A percentile compares a stretch with the other conserved stretches of the same genome.
phyloP scores from a whole-genome alignment of 495 filamentous ascomycete species.

The Astrocystis sublimbata region DNA sequence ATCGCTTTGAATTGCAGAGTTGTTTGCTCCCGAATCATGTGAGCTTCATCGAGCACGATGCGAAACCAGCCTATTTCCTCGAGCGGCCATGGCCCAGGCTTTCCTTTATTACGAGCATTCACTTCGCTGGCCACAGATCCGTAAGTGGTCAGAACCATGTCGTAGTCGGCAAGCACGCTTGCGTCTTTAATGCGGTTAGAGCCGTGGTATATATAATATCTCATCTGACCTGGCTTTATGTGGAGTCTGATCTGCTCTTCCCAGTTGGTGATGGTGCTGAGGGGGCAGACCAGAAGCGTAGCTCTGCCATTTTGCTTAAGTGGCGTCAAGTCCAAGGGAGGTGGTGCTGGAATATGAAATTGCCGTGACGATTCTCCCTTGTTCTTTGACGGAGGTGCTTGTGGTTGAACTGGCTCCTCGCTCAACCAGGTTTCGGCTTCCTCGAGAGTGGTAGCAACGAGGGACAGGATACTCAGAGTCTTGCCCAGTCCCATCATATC shows the following conservation, averaged over 20 bases:
- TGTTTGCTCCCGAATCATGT: constrained; percentile 83
- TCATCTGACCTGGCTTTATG: constrained; percentile 59
- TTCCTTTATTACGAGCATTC: constrained; percentile 57
- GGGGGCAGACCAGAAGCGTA: constrained; percentile 85
- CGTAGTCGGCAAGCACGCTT: constrained; percentile 66
- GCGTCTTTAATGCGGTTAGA: constrained; percentile 66
- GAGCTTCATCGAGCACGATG: constrained; percentile 93
- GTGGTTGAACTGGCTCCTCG: constrained; percentile 41
- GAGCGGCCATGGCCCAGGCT: constrained; percentile 63
- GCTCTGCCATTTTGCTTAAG: constrained; percentile 69
- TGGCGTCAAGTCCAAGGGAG: constrained; percentile 41
- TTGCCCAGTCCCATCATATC: constrained; percentile 99
- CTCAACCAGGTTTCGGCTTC: constrained; percentile 61
- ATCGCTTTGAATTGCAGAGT: constrained; percentile 81
- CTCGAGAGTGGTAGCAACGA: constrained; percentile 63
- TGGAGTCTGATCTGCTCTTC: constrained; percentile 84
- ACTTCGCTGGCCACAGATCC: constrained; percentile 81
- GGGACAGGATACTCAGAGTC: constrained; percentile 82
- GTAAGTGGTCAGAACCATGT: constrained; percentile 92
- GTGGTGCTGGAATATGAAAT: constrained; percentile 39
- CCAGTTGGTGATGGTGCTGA: constrained; percentile 92
- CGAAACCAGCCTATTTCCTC: constrained; percentile 86
- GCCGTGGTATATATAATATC: constrained; percentile 83
- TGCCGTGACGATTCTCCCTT: constrained; percentile 31
- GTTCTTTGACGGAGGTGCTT: constrained; percentile 35